These are phyloP conservation scores for Tolypocladium endophyticum DNA, from an alignment of 2,329 filamentous ascomycete genomes.

Conservation along the genomic window DNA sequence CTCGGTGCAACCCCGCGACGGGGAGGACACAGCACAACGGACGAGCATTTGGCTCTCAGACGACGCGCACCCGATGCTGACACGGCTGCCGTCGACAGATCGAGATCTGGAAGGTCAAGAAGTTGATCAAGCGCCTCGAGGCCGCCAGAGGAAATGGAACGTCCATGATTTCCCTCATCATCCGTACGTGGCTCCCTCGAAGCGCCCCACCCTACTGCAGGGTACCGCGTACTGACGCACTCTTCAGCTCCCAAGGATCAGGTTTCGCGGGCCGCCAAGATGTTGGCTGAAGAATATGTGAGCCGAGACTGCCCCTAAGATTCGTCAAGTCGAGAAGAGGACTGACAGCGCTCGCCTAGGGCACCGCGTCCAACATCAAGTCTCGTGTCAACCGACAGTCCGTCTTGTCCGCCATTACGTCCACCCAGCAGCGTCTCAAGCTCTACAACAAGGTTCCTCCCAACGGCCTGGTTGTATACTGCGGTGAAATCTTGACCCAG, in stretches of 20 bases:
- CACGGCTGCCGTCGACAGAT: constrained; percentile 32
- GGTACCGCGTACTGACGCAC: constrained; percentile 1
- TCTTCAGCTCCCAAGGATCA: constrained; percentile 86
- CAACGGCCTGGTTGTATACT: constrained; percentile 96
- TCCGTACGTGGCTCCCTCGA: constrained; percentile 52
- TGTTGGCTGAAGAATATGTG: constrained; percentile 99
- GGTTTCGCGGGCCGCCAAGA: constrained; percentile 90
- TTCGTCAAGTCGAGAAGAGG: not conserved
- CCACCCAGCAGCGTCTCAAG: constrained; percentile 97
- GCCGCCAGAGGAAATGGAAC: constrained; percentile 96
- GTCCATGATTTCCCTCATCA: constrained; percentile 98
- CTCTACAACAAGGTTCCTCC: constrained; percentile 98
- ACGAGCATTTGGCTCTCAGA: not conserved
- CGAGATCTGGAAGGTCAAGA: constrained; percentile 96
- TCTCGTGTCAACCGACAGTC: constrained; percentile 98
- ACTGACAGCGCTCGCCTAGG: constrained; percentile 42
- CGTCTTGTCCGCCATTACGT: constrained; percentile 95
- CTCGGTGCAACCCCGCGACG: constrained; percentile 20
- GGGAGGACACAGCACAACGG: not conserved
- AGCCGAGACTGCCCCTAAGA: constrained; percentile 16
- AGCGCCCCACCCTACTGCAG: not conserved
- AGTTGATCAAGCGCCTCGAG: constrained; percentile 97
- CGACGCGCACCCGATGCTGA: constrained; percentile 7
- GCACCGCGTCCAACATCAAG: constrained; percentile 98
- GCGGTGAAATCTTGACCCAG: constrained; percentile 98